phyloP scores from a whole-genome alignment of 2,329 filamentous ascomycete species.

The Paracoccidioides brasiliensis region DNA sequence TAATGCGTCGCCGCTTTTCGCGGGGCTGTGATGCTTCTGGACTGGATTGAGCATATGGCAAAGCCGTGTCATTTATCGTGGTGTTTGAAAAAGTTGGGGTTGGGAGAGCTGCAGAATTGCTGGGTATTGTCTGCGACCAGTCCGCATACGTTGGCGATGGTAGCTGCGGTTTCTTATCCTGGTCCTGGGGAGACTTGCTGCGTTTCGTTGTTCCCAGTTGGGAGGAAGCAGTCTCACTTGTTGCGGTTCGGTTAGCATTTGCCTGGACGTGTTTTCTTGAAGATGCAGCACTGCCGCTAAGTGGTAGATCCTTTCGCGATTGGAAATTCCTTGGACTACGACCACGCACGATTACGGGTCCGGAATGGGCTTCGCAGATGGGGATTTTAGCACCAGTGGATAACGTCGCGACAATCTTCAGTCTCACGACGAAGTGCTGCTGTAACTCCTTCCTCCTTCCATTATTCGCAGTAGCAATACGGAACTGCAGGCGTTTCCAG shows the following conservation, averaged over 20 bases:
- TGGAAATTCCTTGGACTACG: conserved; percentile 92
- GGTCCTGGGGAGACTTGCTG: conserved; percentile 12
- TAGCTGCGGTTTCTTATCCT: conserved; percentile 16
- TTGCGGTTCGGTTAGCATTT: conserved; percentile 16
- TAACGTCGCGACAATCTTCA: conserved; percentile 75
- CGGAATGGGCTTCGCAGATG: conserved; percentile 71
- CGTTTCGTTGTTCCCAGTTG: conserved; percentile 8
- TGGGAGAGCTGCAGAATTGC: conserved; percentile 8
- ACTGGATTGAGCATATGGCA: conserved; percentile 39
- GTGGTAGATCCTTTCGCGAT: conserved; percentile 79
- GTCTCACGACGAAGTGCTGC: conserved; percentile 82
- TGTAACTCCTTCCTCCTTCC: conserved; percentile 87
- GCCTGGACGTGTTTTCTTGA: conserved; percentile 55
- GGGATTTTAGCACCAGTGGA: conserved; percentile 71
- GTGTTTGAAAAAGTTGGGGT: conserved; percentile 14
- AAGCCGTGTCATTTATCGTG: conserved; percentile 11
- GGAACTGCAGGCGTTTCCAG: conserved; percentile 86
- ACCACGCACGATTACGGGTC: conserved; percentile 85
- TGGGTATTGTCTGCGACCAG: conserved; percentile 23
- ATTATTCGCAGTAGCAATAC: conserved; percentile 93
- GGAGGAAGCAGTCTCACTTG: conserved; percentile 13
- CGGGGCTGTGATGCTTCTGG: conserved; percentile 37
- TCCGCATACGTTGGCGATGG: conserved; percentile 18
- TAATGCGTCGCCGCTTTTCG: conserved; percentile 25
- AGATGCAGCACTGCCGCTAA: conserved; percentile 65